Evolutionary conservation across 306 rosid species (phyloP).

Genomic region (Glycine soja): DNA sequence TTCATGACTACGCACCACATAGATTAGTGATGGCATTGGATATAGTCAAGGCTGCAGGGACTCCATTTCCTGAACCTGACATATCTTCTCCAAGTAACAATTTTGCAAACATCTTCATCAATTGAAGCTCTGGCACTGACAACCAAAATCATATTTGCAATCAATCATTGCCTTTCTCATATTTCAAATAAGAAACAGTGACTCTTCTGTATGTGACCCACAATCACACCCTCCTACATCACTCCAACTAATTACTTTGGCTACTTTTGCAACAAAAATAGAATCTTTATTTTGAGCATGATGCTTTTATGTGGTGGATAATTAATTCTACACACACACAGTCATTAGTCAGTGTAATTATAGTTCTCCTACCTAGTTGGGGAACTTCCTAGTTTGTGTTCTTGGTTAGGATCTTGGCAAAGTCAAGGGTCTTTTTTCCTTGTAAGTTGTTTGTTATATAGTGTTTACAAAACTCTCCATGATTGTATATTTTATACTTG

Average conservation of each 20-base stretch:
- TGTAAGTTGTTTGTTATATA: conserved; percentile 90
- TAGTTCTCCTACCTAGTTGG: conserved; percentile 46
- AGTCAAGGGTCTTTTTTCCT: conserved; percentile 84
- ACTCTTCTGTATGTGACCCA: conserved; percentile 47
- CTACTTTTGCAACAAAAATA: conserved; percentile 39
- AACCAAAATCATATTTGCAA: conserved; percentile 48
- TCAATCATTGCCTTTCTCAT: too few species aligned
- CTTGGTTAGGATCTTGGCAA: conserved; percentile 67
- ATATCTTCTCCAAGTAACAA: conserved; percentile 94
- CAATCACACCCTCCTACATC: conserved; percentile 41
- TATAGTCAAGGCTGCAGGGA: conserved; percentile 76
- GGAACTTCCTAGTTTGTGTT: conserved; percentile 49
- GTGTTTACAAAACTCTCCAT: conserved; percentile 91
- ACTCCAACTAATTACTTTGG: conserved; percentile 47
- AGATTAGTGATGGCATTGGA: conserved; percentile 97
- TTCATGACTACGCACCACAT: conserved; percentile 59
- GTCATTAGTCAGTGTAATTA: conserved; percentile 25
- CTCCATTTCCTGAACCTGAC: conserved; percentile 97
- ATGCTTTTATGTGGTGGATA: conserved; percentile 22
- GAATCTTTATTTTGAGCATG: conserved; percentile 36
- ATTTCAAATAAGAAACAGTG: conserved; percentile 41
- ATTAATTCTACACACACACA: not conserved
- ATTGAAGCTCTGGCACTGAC: conserved; percentile 60
- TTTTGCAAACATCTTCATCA: conserved; percentile 88
- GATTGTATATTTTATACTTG: conserved; percentile 82